phyloP scores from a whole-genome alignment of 164 flowering plant genomes.

The Euptelea pleiosperma region DNA sequence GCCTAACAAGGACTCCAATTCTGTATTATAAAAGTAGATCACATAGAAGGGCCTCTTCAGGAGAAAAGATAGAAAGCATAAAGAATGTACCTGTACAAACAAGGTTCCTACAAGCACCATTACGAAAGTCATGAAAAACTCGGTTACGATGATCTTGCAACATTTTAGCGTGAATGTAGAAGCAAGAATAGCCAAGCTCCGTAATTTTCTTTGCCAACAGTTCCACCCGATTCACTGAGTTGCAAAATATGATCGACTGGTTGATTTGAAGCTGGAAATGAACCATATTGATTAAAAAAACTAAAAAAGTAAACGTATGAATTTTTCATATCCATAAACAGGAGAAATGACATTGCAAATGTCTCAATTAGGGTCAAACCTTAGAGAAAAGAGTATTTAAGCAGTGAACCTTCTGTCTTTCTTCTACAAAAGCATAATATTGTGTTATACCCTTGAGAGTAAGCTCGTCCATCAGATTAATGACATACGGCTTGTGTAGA shows the following conservation, averaged over 20 bases:
- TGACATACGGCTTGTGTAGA: constrained; percentile 73
- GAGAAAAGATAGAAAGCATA: background rate
- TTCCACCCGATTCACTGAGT: constrained; percentile 96
- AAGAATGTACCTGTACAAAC: constrained; percentile 94
- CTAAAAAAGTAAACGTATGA: background rate
- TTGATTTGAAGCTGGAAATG: constrained; percentile 92
- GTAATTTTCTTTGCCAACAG: constrained; percentile 96
- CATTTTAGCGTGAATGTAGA: constrained; percentile 99
- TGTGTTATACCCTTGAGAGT: constrained; percentile 99
- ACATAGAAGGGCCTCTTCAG: background rate
- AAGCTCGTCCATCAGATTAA: constrained; percentile 98
- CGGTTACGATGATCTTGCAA: constrained; percentile 97
- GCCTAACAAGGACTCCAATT: too few relatives aligned
- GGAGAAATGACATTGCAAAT: background rate
- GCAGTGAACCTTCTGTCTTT: constrained; percentile 97
- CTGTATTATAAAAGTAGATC: too few relatives aligned
- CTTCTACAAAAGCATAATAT: constrained; percentile 97
- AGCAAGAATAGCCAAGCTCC: constrained; percentile 97
- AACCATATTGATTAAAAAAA: background rate
- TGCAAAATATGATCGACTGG: constrained; percentile 97
- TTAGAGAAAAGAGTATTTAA: constrained; percentile 95
- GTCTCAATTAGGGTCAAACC: constrained; percentile 41
- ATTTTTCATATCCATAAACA: constrained; percentile 6
- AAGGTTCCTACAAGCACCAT: constrained; percentile 99
- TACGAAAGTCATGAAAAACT: constrained; percentile 98